Evolutionary conservation across 2,329 filamentous ascomycete genomes (phyloP).

Genomic region (Trematosphaeria pertusa): DNA sequence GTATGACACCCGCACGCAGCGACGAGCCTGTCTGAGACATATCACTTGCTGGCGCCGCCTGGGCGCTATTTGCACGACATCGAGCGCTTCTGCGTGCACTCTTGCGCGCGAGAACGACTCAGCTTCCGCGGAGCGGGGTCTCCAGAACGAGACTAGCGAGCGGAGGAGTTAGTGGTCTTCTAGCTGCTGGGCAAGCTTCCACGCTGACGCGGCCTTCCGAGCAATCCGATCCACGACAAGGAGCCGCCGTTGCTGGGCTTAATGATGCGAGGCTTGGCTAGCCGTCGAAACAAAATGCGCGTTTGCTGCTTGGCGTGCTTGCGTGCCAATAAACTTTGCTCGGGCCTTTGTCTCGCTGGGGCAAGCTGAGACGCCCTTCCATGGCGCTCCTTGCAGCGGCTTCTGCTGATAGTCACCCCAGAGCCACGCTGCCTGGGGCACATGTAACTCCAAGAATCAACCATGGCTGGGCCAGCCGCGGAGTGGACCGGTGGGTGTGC

Average conservation of each 20-base stretch:
- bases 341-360: conserved; percentile 41
- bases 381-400: conserved; percentile 23
- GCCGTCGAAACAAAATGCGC: conserved; percentile 37
- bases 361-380: conserved; percentile 38
- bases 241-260: conserved; percentile 27
- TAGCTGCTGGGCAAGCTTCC: conserved; percentile 7
- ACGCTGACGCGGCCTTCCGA: conserved; percentile 43
- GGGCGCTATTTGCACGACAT: no score
- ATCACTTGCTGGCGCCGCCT: no score
- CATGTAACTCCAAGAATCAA: not conserved
- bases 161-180: no score
- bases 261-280: conserved; percentile 33
- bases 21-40: no score
- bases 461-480: conserved; percentile 6
- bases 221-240: conserved; percentile 25
- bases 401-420: conserved; percentile 21
- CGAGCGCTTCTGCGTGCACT: no score
- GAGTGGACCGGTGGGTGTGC: conserved; percentile 9
- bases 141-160: no score
- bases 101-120: no score
- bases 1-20: conserved; percentile 14
- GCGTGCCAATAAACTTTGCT: conserved; percentile 36
- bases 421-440: conserved; percentile 28
- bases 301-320: conserved; percentile 43
- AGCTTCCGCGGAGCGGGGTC: no score